Evolutionary conservation across 208 protist species (phyloP), one percentile per base, ranked within the genome.

Genomic region (Trypanosoma melophagium): DNA sequence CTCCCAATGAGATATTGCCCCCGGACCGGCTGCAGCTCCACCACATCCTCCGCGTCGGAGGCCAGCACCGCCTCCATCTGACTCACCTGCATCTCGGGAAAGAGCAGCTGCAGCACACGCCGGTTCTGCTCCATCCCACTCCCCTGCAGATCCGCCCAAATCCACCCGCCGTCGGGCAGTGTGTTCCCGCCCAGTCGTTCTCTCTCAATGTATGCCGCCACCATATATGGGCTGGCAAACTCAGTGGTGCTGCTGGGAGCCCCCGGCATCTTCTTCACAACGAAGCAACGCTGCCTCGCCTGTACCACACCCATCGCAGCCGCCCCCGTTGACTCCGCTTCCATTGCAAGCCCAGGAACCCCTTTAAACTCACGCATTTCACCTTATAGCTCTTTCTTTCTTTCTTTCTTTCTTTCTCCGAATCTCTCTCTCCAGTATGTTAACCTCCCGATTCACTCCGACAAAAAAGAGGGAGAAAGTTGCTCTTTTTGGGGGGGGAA

Each of bases 61-160:
- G 55, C 61, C 59, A 84, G 74, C 50, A 87, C 73, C 16, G 66
- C 82, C 22, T 89, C 82, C 42, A 84, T 54, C 64, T 84, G 77
- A 25, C 69, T 54, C 3, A 68, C 35, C 58, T 85, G 75, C 51
- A 89, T 60, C 51, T 69, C 47, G 21, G 79, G 76, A 31, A 87
- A 76, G 4, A 74, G 60, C 10, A 52, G 54, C 28, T 83, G 50
- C 14, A 86, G 52, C 3, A 63, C 45, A 12, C 69, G 80, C n/a
- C 72, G 76, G 66, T 65, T 60, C n/a, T 68, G 52, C 35, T 78
- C 77, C 12, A 72, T 77, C 3, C 59, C 45, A 28, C 57, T 79
- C 31, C 76, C 45, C 60, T 76, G 63, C 62, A 89, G 64, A 69
- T 90, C 82, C 12, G 89, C 64, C 87, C 87, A 90, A 28, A 89